phyloP scores from a whole-genome alignment of 139 green algal species.

The Chlorella ohadii region DNA sequence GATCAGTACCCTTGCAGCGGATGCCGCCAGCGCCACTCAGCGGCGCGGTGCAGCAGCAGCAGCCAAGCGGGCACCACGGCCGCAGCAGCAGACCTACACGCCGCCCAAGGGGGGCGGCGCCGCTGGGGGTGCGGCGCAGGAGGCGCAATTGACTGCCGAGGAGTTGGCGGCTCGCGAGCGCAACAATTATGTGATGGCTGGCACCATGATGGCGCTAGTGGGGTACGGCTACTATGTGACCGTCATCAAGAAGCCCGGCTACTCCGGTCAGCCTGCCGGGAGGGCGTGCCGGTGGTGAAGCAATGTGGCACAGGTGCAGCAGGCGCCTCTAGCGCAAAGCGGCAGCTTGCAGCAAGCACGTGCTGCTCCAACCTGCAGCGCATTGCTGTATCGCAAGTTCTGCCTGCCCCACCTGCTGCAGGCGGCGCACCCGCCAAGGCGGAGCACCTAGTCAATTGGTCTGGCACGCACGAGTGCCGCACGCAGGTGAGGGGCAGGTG shows the following conservation, averaged over 20 bases:
- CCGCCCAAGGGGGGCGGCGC: no score
- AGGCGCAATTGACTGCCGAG: neutral
- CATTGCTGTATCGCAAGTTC: no score
- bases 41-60: neutral
- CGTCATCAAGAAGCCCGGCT: neutral
- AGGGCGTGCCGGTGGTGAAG: no score
- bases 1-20: neutral
- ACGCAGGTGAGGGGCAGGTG: neutral
- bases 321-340: no score
- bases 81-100: neutral
- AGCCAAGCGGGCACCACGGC: neutral
- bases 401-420: no score
- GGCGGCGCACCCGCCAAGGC: neutral
- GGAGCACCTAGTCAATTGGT: conserved; percentile 91
- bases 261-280: no score
- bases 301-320: no score
- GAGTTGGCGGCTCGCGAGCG: conserved; percentile 24
- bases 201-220: neutral
- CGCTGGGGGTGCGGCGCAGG: neutral
- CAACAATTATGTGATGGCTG: conserved; percentile 29
- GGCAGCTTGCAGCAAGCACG: no score
- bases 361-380: no score
- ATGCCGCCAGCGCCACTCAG: neutral
- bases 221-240: conserved; percentile 35
- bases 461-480: conserved; percentile 81